Evolutionary conservation across 2,329 filamentous ascomycete species (phyloP).

Genomic region (Mycogone perniciosa): DNA sequence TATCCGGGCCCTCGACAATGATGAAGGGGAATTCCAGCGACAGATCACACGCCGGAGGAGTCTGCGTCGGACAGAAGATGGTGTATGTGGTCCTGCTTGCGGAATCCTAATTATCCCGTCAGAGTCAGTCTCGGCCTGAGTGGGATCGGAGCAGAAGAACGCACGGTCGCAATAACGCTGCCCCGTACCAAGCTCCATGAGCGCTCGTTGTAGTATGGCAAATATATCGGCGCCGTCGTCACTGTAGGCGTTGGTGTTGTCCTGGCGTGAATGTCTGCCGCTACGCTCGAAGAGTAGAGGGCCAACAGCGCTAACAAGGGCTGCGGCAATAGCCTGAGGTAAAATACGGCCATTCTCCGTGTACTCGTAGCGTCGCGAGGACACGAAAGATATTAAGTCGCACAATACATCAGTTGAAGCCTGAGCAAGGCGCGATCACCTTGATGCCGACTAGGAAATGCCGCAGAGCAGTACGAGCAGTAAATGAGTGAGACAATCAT

Average conservation of each 20-base stretch:
- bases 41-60: constrained; percentile 36
- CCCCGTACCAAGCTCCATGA: constrained; percentile 41
- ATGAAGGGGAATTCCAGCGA: constrained; percentile 42
- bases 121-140: not conserved
- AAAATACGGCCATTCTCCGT: too few species aligned
- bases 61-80: constrained; percentile 40
- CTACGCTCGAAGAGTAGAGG: constrained; percentile 17
- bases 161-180: constrained; percentile 39
- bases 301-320: constrained; percentile 22
- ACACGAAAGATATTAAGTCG: too few species aligned
- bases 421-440: not conserved
- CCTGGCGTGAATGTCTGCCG: constrained; percentile 10
- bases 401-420: too few species aligned
- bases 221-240: constrained; percentile 39
- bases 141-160: not conserved
- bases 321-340: constrained; percentile 3
- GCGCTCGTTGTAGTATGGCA: constrained; percentile 37
- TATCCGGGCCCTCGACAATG: constrained; percentile 39
- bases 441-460: not conserved
- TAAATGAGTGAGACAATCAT: too few species aligned
- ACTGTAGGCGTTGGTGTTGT: constrained; percentile 19
- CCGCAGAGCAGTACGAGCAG: too few species aligned
- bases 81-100: constrained; percentile 39
- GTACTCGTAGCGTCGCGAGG: too few species aligned
- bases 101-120: constrained; percentile 25